phyloP scores from a whole-genome alignment of 768 basidiomycete species.

The Boletus subparvulus region DNA sequence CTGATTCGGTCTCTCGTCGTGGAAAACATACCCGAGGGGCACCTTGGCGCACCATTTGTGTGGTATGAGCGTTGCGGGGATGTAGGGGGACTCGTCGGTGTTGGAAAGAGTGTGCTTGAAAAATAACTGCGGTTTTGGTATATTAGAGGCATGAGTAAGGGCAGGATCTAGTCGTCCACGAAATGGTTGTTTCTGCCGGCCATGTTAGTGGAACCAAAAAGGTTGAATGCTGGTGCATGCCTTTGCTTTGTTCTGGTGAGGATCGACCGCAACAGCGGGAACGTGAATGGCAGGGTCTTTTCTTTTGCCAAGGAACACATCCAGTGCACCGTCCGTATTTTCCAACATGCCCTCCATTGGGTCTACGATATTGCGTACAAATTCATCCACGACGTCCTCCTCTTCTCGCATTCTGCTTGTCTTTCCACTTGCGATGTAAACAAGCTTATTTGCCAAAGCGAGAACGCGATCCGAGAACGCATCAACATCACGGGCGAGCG shows the following conservation, averaged over 20 bases:
- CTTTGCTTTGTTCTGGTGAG: conserved; percentile 30
- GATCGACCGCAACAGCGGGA: conserved; percentile 37
- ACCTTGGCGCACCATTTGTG: conserved; percentile 85
- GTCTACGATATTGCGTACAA: conserved; percentile 76
- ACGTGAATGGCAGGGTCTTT: conserved; percentile 66
- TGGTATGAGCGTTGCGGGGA: conserved; percentile 52
- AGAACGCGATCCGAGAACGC: conserved; percentile 65
- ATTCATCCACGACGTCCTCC: conserved; percentile 85
- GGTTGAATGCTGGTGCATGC: conserved; percentile 18
- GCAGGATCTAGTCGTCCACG: conserved; percentile 55
- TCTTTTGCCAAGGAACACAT: conserved; percentile 69
- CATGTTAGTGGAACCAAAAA: conserved; percentile 7
- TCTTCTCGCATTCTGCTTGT: conserved; percentile 49
- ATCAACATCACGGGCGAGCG: conserved; percentile 71
- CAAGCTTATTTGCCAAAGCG: conserved; percentile 59
- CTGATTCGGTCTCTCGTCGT: conserved; percentile 27
- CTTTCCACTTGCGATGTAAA: conserved; percentile 49
- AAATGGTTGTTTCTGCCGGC: conserved; percentile 34
- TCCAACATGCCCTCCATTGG: conserved; percentile 84
- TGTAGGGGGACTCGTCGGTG: conserved; percentile 55
- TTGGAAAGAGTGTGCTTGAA: conserved; percentile 68
- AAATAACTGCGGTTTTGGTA: conserved; percentile 78
- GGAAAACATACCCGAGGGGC: conserved; percentile 67
- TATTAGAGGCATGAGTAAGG: conserved; percentile 70
- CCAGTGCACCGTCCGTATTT: conserved; percentile 80